Evolutionary conservation across 768 basidiomycete species (phyloP).

Genomic region (Gloeophyllum trabeum): DNA sequence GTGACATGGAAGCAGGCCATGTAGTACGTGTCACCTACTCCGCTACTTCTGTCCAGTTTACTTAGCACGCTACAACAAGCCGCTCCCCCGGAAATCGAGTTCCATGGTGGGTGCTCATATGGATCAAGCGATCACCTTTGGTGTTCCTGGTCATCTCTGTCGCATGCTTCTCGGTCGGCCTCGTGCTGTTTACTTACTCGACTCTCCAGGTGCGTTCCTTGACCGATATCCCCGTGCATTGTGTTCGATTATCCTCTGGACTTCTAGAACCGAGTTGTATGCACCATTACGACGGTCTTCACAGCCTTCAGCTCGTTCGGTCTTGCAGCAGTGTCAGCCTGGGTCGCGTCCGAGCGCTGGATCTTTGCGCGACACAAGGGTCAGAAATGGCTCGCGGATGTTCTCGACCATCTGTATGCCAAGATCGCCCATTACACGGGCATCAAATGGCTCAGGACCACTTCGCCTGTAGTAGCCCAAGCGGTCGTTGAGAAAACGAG

Average conservation of each 20-base stretch:
- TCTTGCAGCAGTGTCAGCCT: conserved; percentile 56
- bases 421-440: conserved; percentile 7
- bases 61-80: conserved; percentile 31
- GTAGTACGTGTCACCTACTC: conserved; percentile 43
- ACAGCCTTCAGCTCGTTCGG: conserved; percentile 67
- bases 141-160: conserved; percentile 80
- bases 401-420: conserved; percentile 31
- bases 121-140: conserved; percentile 78
- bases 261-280: conserved; percentile 43
- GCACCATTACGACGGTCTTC: conserved; percentile 65
- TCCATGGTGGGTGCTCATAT: conserved; percentile 78
- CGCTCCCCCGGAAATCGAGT: conserved; percentile 68
- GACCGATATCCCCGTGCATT: background rate
- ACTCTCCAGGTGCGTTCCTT: conserved; percentile 47
- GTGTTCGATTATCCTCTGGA: background rate
- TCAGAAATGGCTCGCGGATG: conserved; percentile 60
- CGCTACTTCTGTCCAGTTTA: no score
- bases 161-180: conserved; percentile 70
- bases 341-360: conserved; percentile 66
- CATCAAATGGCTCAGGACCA: conserved; percentile 4
- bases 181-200: conserved; percentile 69
- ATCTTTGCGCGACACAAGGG: conserved; percentile 52
- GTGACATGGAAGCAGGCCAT: conserved; percentile 75
- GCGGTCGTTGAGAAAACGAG: conserved; percentile 1
- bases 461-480: conserved; percentile 1